A percentile compares a stretch with the other conserved stretches of the same genome.
These are phyloP conservation scores for Clavariopsis aquatica DNA, from an alignment of 495 filamentous ascomycete genomes.

Conservation along the genomic window DNA sequence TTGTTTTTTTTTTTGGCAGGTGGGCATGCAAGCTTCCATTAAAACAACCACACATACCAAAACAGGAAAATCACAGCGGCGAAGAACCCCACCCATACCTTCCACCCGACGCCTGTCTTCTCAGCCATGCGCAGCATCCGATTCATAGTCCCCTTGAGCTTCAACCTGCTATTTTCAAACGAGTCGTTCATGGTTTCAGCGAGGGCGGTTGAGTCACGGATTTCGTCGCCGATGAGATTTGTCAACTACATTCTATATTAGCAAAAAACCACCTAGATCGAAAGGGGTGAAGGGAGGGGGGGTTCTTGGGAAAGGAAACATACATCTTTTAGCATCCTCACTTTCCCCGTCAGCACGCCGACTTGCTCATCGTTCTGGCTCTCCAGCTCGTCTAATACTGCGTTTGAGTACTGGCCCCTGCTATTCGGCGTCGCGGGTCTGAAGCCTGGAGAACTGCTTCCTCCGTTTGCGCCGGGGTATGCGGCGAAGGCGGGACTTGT, in stretches of 20 bases:
- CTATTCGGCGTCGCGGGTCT: slow-evolving; percentile 80
- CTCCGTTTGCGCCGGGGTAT: slow-evolving; percentile 56
- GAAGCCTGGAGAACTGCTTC: slow-evolving; percentile 45
- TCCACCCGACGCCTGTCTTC: slow-evolving; percentile 89
- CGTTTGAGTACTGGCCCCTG: slow-evolving; percentile 90
- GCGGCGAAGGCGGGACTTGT: slow-evolving; percentile 40
- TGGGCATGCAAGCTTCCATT: slow-evolving; percentile 7
- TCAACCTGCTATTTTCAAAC: slow-evolving; percentile 80
- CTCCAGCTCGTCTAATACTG: slow-evolving; percentile 89
- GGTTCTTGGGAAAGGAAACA: slow-evolving; percentile 52
- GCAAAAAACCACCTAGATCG: neutral
- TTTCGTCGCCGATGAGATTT: slow-evolving; percentile 89
- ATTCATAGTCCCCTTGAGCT: slow-evolving; percentile 90
- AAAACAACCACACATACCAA: slow-evolving; percentile 88
- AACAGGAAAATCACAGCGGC: slow-evolving; percentile 76
- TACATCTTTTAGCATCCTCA: slow-evolving; percentile 89
- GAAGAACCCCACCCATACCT: slow-evolving; percentile 88
- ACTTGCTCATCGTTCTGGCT: slow-evolving; percentile 92
- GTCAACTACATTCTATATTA: slow-evolving; percentile 64
- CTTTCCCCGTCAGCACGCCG: slow-evolving; percentile 86
- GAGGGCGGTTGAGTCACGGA: slow-evolving; percentile 79
- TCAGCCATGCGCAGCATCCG: slow-evolving; percentile 96
- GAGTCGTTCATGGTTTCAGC: slow-evolving; percentile 87
- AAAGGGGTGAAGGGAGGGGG: neutral
- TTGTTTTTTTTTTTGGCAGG: neutral